Evolutionary conservation across 2,329 filamentous ascomycete species (phyloP).

Genomic region (Venturia carpophila): DNA sequence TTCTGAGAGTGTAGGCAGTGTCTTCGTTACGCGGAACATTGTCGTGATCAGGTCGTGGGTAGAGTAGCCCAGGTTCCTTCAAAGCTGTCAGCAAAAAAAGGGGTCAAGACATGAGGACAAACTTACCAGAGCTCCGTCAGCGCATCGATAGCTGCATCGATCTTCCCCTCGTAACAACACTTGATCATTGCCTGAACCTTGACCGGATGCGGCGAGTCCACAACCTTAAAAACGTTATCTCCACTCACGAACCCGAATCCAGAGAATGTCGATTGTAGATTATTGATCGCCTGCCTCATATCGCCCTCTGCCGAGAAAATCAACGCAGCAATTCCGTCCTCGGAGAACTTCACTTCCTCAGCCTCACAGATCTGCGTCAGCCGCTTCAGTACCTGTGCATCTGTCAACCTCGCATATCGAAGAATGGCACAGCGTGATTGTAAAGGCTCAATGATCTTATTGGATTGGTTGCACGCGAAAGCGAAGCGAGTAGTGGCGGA

Average conservation of each 20-base stretch:
- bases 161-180: slow-evolving; percentile 84
- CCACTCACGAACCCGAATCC: slow-evolving; percentile 96
- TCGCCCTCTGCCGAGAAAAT: slow-evolving; percentile 97
- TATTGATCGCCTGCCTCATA: slow-evolving; percentile 99
- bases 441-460: slow-evolving; percentile 99
- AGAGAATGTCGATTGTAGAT: slow-evolving; percentile 84
- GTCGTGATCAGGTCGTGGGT: slow-evolving; percentile 98
- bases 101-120: not conserved
- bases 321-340: slow-evolving; percentile 90
- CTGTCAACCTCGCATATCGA: slow-evolving; percentile 84
- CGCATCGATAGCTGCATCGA: slow-evolving; percentile 78
- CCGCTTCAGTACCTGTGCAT: slow-evolving; percentile 84
- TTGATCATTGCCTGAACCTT: slow-evolving; percentile 99
- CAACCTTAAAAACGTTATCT: slow-evolving; percentile 96
- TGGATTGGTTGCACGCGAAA: slow-evolving; percentile 96
- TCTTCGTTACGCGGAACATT: slow-evolving; percentile 98
- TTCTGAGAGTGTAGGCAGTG: slow-evolving; percentile 82
- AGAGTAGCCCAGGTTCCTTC: slow-evolving; percentile 78
- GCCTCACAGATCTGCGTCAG: slow-evolving; percentile 87
- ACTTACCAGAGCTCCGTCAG: slow-evolving; percentile 79
- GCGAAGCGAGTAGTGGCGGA: slow-evolving; percentile 93
- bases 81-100: slow-evolving; percentile 20
- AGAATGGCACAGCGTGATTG: slow-evolving; percentile 95
- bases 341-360: slow-evolving; percentile 81
- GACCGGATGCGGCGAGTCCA: slow-evolving; percentile 93